Evolutionary conservation across 306 rosid species (phyloP).

Genomic region (Vachellia collinsii): DNA sequence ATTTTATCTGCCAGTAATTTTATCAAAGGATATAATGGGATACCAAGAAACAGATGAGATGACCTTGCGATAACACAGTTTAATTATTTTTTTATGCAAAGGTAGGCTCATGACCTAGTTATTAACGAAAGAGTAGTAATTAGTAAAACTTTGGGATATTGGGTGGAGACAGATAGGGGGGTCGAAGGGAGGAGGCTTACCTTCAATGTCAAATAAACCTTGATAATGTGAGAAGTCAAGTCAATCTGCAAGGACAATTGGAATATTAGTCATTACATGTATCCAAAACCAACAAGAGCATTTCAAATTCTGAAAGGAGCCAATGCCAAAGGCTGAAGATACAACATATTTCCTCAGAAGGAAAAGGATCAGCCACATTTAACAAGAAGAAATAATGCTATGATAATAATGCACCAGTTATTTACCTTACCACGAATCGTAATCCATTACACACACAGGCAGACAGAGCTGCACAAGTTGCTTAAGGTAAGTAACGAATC

Average conservation of each 20-base stretch:
- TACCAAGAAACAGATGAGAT: slow-evolving; percentile 7
- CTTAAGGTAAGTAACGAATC: background rate
- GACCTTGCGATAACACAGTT: background rate
- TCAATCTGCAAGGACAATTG: slow-evolving; percentile 73
- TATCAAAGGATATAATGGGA: background rate
- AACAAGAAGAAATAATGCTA: slow-evolving; percentile 3
- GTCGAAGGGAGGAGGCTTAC: slow-evolving; percentile 40
- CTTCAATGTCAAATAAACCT: slow-evolving; percentile 89
- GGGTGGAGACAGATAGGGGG: background rate
- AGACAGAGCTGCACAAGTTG: background rate
- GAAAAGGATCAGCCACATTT: background rate
- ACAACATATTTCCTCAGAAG: slow-evolving; percentile 7
- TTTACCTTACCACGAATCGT: slow-evolving; percentile 13
- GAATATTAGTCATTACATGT: slow-evolving; percentile 38
- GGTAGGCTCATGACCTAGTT: background rate
- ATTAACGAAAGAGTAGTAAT: slow-evolving; percentile 11
- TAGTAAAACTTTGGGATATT: background rate
- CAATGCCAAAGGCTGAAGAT: slow-evolving; percentile 13
- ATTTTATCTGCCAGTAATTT: slow-evolving; percentile 5
- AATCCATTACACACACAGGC: background rate
- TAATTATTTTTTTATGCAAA: slow-evolving; percentile 7
- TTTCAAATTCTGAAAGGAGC: background rate
- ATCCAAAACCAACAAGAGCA: slow-evolving; percentile 1
- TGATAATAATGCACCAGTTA: background rate
- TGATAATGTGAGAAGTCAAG: slow-evolving; percentile 78